Evolutionary conservation across 768 basidiomycete species (phyloP).

Genomic region (Rhizopogon roseolus): DNA sequence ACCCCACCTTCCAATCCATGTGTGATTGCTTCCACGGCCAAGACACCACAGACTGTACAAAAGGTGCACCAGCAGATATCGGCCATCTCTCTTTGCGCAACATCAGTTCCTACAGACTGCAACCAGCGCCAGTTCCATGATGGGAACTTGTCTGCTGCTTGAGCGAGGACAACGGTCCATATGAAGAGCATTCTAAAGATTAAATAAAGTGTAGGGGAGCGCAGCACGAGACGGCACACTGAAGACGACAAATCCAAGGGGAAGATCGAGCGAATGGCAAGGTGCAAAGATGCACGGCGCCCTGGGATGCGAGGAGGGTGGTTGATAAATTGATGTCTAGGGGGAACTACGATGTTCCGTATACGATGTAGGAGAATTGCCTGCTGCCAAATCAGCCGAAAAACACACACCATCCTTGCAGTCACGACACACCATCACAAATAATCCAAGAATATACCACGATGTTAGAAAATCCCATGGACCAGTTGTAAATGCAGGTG

Average conservation of each 20-base stretch:
- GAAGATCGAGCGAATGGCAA: conserved; percentile 39
- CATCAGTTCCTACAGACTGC: conserved; percentile 40
- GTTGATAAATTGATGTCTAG: conserved; percentile 29
- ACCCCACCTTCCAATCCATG: conserved; percentile 63
- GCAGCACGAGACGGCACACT: conserved; percentile 51
- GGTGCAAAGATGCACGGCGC: conserved; percentile 17
- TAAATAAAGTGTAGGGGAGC: conserved; percentile 60
- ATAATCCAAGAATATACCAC: conserved; percentile 62
- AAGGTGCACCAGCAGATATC: conserved; percentile 75
- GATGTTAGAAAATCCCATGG: conserved; percentile 74
- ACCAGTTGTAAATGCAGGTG: conserved; percentile 24
- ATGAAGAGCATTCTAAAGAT: conserved; percentile 51
- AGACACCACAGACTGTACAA: conserved; percentile 57
- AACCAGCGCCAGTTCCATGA: conserved; percentile 25
- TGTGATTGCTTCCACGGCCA: conserved; percentile 62
- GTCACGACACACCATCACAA: conserved; percentile 50
- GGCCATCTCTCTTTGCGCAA: conserved; percentile 45
- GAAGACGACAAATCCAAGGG: conserved; percentile 63
- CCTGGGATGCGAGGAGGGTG: conserved; percentile 18
- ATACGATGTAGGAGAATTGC: conserved; percentile 70
- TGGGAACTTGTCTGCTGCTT: conserved; percentile 44
- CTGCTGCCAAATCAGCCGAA: conserved; percentile 26
- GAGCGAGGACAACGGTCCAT: conserved; percentile 57
- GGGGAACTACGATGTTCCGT: conserved; percentile 73
- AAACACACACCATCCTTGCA: not conserved